Percentiles rank a stretch among this genome's conserved stretches.
Evolutionary conservation across 1,284 basidiomycete genomes (phyloP).

Genomic region (Cutaneotrichosporon sp.): DNA sequence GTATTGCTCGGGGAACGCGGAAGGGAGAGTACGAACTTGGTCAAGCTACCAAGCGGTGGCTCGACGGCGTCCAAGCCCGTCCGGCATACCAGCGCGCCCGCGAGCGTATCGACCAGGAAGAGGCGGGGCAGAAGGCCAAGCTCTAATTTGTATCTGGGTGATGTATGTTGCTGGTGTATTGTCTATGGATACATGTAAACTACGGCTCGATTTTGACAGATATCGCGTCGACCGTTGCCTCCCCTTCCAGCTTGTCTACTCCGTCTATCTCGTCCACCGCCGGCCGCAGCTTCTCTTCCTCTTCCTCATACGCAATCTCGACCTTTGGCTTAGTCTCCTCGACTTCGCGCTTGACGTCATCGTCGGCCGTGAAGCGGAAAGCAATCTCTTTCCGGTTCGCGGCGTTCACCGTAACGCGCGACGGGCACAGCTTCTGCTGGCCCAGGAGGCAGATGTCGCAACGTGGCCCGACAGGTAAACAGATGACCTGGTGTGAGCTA

Average conservation of each 20-base stretch:
- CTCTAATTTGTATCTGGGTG: background rate
- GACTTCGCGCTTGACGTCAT: background rate
- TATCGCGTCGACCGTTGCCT: background rate
- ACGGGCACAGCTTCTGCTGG: conserved; percentile 52
- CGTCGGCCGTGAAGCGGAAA: conserved; percentile 52
- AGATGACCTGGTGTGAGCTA: conserved; percentile 57
- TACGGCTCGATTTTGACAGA: conserved; percentile 6
- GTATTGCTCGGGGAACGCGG: conserved; percentile 6
- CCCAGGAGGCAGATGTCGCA: conserved; percentile 69
- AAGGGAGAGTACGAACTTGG: conserved; percentile 10
- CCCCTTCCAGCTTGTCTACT: background rate
- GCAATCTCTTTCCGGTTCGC: conserved; percentile 47
- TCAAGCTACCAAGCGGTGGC: conserved; percentile 16
- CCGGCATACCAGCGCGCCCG: conserved; percentile 17
- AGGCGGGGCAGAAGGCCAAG: conserved; percentile 15
- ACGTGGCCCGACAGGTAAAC: conserved; percentile 74
- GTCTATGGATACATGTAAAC: background rate
- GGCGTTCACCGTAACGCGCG: conserved; percentile 43
- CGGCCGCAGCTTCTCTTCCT: background rate
- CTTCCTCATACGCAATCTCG: conserved; percentile 54
- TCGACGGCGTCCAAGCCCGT: conserved; percentile 15
- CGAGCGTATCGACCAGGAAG: conserved; percentile 18
- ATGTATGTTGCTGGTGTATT: background rate
- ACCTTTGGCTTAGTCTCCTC: conserved; percentile 28
- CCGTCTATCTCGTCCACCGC: background rate